phyloP scores from a whole-genome alignment of 345 rosid species.

The Mangifera indica region DNA sequence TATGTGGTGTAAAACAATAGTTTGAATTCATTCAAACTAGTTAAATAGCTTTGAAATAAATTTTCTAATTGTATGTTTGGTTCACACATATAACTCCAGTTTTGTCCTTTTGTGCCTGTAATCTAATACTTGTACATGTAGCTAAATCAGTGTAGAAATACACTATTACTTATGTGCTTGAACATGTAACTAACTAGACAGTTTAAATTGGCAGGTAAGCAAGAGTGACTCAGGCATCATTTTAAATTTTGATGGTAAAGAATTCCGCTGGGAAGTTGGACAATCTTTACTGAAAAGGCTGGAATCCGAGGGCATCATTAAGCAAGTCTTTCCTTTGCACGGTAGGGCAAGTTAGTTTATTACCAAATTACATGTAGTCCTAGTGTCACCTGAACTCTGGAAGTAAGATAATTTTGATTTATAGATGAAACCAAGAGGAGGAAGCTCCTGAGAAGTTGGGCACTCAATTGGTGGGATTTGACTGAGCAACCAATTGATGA shows the following conservation, averaged over 20 bases:
- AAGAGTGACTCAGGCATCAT: conserved; percentile 27
- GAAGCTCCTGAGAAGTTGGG: conserved; percentile 73
- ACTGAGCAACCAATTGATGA: conserved; percentile 83
- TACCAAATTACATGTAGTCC: conserved; percentile 9
- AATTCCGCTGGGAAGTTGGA: conserved; percentile 61
- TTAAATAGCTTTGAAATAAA: not conserved
- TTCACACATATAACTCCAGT: not conserved
- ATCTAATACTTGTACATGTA: not conserved
- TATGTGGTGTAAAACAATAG: too few species aligned
- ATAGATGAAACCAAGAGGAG: conserved; percentile 76
- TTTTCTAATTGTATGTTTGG: not conserved
- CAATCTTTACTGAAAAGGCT: conserved; percentile 63
- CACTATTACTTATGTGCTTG: not conserved
- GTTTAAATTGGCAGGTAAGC: conserved; percentile 53
- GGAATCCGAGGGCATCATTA: conserved; percentile 66
- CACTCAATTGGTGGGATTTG: conserved; percentile 67
- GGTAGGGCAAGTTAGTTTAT: conserved; percentile 45
- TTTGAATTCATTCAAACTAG: not conserved
- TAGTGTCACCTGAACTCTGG: conserved; percentile 17
- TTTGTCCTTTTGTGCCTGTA: not conserved
- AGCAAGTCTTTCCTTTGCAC: conserved; percentile 77
- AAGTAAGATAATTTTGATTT: conserved; percentile 27
- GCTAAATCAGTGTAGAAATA: not conserved
- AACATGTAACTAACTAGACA: not conserved
- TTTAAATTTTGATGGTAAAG: conserved; percentile 48